Evolutionary conservation across 2,329 filamentous ascomycete species (phyloP).

Genomic region (Didymellaceae sp.): DNA sequence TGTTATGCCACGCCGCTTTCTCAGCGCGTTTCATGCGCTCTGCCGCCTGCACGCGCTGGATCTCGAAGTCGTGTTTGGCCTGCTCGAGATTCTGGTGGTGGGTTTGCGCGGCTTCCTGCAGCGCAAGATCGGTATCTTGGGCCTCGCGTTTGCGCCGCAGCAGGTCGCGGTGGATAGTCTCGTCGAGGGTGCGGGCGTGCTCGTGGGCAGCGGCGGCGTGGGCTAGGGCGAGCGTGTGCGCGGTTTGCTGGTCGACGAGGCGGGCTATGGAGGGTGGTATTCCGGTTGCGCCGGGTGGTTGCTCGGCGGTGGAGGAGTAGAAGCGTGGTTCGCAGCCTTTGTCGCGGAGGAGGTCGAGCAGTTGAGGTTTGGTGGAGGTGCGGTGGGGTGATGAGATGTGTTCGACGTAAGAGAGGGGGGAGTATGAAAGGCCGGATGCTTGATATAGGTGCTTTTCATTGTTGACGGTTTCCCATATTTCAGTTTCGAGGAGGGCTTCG

Average conservation of each 20-base stretch:
- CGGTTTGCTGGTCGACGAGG: conserved; percentile 42
- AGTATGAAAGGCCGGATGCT: conserved; percentile 64
- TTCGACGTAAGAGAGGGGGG: conserved; percentile 67
- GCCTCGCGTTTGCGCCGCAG: conserved; percentile 38
- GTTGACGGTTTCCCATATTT: conserved; percentile 70
- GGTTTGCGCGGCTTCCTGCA: conserved; percentile 25
- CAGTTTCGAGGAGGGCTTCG: conserved; percentile 65
- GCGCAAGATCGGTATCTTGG: conserved; percentile 34
- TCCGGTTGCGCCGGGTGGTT: conserved; percentile 46
- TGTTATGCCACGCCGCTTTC: conserved; percentile 38
- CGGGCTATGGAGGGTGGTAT: conserved; percentile 36
- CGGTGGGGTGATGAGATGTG: conserved; percentile 32
- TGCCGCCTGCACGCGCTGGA: conserved; percentile 38
- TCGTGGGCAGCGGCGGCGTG: conserved; percentile 39
- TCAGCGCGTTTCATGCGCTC: conserved; percentile 42
- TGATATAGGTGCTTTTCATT: conserved; percentile 58
- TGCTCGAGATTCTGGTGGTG: conserved; percentile 35
- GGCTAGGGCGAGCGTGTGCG: conserved; percentile 37
- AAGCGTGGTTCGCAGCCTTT: conserved; percentile 43
- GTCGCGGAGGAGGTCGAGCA: conserved; percentile 42
- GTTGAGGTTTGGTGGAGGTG: conserved; percentile 21
- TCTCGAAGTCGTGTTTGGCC: conserved; percentile 41
- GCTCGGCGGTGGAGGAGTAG: conserved; percentile 46
- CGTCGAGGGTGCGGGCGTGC: conserved; percentile 36
- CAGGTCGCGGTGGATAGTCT: conserved; percentile 35